A percentile compares a stretch with the other conserved stretches of the same genome.
These are phyloP conservation scores for Pseudocercospora ulei DNA, from an alignment of 2,329 filamentous ascomycete species.

Conservation along the genomic window DNA sequence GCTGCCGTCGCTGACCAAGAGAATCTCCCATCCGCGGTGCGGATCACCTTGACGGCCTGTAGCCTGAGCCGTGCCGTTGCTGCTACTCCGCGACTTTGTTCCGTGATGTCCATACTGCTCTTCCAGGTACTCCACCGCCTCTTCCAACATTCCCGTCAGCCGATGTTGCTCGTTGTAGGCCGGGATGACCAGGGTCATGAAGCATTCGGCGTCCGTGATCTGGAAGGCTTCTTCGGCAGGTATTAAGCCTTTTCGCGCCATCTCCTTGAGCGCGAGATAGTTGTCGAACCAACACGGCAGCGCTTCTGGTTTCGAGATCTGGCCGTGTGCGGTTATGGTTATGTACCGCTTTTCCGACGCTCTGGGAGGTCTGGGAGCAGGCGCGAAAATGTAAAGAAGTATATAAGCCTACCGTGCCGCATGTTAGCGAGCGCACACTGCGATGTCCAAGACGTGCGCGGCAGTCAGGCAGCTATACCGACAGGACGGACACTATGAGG, in stretches of 20 bases:
- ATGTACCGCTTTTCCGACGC: constrained; percentile 77
- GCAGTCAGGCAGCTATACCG: constrained; percentile 12
- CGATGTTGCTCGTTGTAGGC: constrained; percentile 90
- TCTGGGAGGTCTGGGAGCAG: constrained; percentile 62
- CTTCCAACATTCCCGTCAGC: constrained; percentile 73
- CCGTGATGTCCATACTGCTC: constrained; percentile 48
- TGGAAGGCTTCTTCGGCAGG: constrained; percentile 42
- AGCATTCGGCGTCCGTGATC: constrained; percentile 68
- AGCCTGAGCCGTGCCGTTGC: constrained; percentile 28
- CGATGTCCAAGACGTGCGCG: background rate
- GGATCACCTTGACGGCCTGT: constrained; percentile 28
- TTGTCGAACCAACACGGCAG: constrained; percentile 83
- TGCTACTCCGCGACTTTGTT: constrained; percentile 29
- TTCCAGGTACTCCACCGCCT: constrained; percentile 81
- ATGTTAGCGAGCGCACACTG: constrained; percentile 11
- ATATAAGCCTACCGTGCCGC: constrained; percentile 25
- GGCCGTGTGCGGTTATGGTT: constrained; percentile 59
- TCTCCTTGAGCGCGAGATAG: constrained; percentile 52
- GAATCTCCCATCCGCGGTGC: constrained; percentile 70
- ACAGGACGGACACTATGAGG: constrained; percentile 19
- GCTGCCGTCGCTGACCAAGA: constrained; percentile 85
- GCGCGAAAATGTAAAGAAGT: constrained; percentile 64
- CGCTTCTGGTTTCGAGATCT: constrained; percentile 45
- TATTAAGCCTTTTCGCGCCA: constrained; percentile 32
- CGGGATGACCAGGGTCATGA: constrained; percentile 83